A percentile compares a stretch with the other conserved stretches of the same genome.
phyloP scores from a whole-genome alignment of 257 asterid species.

The Nicotiana sylvestris region DNA sequence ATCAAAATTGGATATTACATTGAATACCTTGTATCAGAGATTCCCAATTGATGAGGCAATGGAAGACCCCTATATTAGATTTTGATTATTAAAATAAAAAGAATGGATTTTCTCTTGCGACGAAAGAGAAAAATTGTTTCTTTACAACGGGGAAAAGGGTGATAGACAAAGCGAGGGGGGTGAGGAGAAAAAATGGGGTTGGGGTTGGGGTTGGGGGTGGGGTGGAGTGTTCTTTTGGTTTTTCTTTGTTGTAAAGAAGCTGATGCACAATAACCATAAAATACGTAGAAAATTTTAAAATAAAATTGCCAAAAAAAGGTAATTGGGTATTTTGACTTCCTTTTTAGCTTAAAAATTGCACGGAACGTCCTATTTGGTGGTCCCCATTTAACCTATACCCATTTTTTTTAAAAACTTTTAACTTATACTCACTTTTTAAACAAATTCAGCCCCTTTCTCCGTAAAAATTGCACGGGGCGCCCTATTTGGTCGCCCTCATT shows the following conservation, averaged over 20 bases:
- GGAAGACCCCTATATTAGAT: conserved; percentile 22
- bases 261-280: too few species aligned
- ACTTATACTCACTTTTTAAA: too few species aligned
- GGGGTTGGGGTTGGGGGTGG: neutral
- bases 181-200: conserved; percentile 4
- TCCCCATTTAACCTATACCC: too few species aligned
- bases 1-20: conserved; percentile 1
- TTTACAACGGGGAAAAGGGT: conserved; percentile 27
- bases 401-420: too few species aligned
- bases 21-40: conserved; percentile 26
- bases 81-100: neutral
- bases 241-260: conserved; percentile 19
- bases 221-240: conserved; percentile 1
- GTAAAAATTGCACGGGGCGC: too few species aligned
- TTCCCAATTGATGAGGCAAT: conserved; percentile 18
- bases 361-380: too few species aligned
- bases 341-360: too few species aligned
- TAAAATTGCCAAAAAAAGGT: neutral
- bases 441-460: too few species aligned
- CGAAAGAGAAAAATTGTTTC: neutral
- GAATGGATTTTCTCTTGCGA: neutral
- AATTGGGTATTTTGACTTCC: too few species aligned
- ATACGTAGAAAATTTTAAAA: neutral
- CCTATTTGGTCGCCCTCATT: too few species aligned
- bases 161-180: neutral